phyloP scores from a whole-genome alignment of 805 yeast species.

The Candida xyloterini region DNA sequence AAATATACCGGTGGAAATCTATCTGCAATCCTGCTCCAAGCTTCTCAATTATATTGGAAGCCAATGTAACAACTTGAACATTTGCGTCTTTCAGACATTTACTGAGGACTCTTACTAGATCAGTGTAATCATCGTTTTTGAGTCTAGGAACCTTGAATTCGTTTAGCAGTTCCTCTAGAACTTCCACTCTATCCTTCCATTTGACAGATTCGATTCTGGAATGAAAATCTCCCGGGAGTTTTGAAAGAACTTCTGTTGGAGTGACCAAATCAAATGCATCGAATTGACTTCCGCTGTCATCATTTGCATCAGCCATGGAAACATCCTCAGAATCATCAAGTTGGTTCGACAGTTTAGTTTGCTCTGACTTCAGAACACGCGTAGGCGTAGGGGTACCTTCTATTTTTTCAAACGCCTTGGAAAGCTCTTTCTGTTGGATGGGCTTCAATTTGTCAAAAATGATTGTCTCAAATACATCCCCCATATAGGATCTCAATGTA shows the following conservation, averaged over 20 bases:
- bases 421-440: slow-evolving; percentile 83
- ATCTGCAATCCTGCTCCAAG: slow-evolving; percentile 65
- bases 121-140: slow-evolving; percentile 58
- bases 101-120: slow-evolving; percentile 59
- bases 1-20: slow-evolving; percentile 53
- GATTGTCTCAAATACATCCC: slow-evolving; percentile 54
- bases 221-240: slow-evolving; percentile 62
- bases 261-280: slow-evolving; percentile 73
- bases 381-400: slow-evolving; percentile 46
- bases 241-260: slow-evolving; percentile 62
- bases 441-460: slow-evolving; percentile 78
- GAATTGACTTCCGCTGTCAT: slow-evolving; percentile 28
- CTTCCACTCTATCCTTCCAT: slow-evolving; percentile 94
- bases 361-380: slow-evolving; percentile 54
- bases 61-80: slow-evolving; percentile 76
- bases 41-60: slow-evolving; percentile 61
- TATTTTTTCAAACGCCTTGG: slow-evolving; percentile 59
- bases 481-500: slow-evolving; percentile 72
- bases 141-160: slow-evolving; percentile 54
- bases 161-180: slow-evolving; percentile 58
- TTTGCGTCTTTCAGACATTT: slow-evolving; percentile 85
- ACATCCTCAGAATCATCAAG: slow-evolving; percentile 35
- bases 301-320: slow-evolving; percentile 34
- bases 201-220: slow-evolving; percentile 55
- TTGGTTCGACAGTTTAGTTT: slow-evolving; percentile 29